Evolutionary conservation across 1,139 yeast genomes (phyloP).

Genomic region (Chernovozyma sophiae-reginae): DNA sequence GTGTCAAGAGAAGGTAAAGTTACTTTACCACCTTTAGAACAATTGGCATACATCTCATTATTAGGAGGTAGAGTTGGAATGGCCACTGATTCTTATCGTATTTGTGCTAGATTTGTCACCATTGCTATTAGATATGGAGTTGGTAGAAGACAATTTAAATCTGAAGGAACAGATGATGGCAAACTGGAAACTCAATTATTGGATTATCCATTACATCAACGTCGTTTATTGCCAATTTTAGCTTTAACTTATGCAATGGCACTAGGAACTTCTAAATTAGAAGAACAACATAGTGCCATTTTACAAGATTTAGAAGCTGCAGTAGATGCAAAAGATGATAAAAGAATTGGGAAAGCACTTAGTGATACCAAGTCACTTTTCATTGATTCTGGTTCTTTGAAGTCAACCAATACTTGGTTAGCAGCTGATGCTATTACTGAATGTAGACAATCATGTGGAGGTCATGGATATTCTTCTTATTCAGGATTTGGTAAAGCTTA

Average conservation of each 20-base stretch:
- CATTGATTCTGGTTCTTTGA: constrained; percentile 28
- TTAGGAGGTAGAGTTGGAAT: constrained; percentile 29
- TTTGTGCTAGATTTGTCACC: constrained; percentile 26
- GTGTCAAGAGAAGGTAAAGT: constrained; percentile 27
- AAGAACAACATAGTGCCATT: constrained; percentile 18
- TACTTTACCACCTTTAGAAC: constrained; percentile 28
- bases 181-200: constrained; percentile 20
- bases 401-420: constrained; percentile 30
- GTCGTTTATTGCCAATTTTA: constrained; percentile 28
- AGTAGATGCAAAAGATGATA: constrained; percentile 19
- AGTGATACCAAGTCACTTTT: constrained; percentile 26
- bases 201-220: constrained; percentile 31
- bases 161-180: constrained; percentile 16
- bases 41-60: constrained; percentile 30
- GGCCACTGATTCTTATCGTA: constrained; percentile 29
- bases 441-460: constrained; percentile 31
- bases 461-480: constrained; percentile 32
- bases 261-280: constrained; percentile 25
- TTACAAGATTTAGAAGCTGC: constrained; percentile 19
- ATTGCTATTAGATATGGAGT: constrained; percentile 30
- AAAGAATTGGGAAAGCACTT: constrained; percentile 19
- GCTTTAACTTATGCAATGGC: constrained; percentile 27
- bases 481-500: constrained; percentile 30
- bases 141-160: constrained; percentile 28
- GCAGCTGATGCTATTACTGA: constrained; percentile 30